phyloP scores from a whole-genome alignment of 2,329 filamentous ascomycete genomes.

The Ophiostoma pallidulum region DNA sequence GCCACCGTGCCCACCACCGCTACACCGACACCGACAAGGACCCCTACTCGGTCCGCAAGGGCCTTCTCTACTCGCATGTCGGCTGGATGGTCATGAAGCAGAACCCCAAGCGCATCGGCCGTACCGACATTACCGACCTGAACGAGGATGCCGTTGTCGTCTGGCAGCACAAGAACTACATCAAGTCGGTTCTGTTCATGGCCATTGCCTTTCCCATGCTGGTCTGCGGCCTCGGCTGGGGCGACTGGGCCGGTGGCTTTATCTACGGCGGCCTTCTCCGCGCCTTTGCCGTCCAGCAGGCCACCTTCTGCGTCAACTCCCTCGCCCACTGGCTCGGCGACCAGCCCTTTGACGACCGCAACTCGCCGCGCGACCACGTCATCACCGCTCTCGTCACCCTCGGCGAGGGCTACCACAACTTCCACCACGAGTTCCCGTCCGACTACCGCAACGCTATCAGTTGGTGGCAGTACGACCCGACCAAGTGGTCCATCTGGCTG shows the following conservation, averaged over 20 bases:
- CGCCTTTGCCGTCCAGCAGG: slow-evolving; percentile 85
- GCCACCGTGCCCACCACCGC: slow-evolving; percentile 79
- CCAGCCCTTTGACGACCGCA: slow-evolving; percentile 86
- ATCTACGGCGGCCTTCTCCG: slow-evolving; percentile 78
- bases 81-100: slow-evolving; percentile 94
- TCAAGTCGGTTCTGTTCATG: slow-evolving; percentile 71
- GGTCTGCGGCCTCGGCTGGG: slow-evolving; percentile 69
- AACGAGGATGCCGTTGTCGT: slow-evolving; percentile 79
- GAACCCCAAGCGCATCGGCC: slow-evolving; percentile 80
- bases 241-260: slow-evolving; percentile 72
- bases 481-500: slow-evolving; percentile 78
- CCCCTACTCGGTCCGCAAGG: slow-evolving; percentile 84
- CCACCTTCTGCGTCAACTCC: slow-evolving; percentile 89
- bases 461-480: slow-evolving; percentile 88
- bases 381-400: slow-evolving; percentile 79
- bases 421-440: slow-evolving; percentile 89
- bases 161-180: slow-evolving; percentile 81
- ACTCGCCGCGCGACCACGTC: slow-evolving; percentile 81
- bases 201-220: slow-evolving; percentile 65
- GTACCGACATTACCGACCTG: slow-evolving; percentile 79
- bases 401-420: slow-evolving; percentile 85
- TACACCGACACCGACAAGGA: slow-evolving; percentile 92
- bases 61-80: slow-evolving; percentile 71
- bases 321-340: slow-evolving; percentile 86
- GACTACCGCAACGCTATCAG: slow-evolving; percentile 88